These are phyloP conservation scores for Neurospora sp. DNA, from an alignment of 495 filamentous ascomycete genomes.

Conservation along the genomic window DNA sequence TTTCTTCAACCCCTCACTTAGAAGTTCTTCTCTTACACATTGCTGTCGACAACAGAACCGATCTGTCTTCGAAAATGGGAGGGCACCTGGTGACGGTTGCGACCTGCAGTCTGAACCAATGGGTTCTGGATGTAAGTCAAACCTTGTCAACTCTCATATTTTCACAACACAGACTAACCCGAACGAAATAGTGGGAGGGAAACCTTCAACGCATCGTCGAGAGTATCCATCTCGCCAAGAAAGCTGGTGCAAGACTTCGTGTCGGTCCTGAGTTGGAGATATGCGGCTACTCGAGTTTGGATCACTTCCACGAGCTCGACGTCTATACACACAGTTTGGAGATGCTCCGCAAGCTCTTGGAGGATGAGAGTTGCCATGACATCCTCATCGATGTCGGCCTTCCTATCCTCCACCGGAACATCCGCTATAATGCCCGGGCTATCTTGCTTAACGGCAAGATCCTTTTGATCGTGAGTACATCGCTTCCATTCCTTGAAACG, in stretches of 20 bases:
- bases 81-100: slow-evolving; percentile 33
- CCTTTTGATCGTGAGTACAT: slow-evolving; percentile 51
- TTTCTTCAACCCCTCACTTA: not conserved
- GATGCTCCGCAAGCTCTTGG: slow-evolving; percentile 54
- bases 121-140: slow-evolving; percentile 56
- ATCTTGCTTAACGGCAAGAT: slow-evolving; percentile 59
- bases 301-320: slow-evolving; percentile 58
- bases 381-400: slow-evolving; percentile 76
- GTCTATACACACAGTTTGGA: slow-evolving; percentile 65
- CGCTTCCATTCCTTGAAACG: no score
- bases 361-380: slow-evolving; percentile 53
- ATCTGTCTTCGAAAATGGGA: slow-evolving; percentile 6
- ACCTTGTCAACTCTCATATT: not conserved
- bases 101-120: slow-evolving; percentile 45
- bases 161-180: slow-evolving; percentile 30
- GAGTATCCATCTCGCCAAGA: slow-evolving; percentile 62
- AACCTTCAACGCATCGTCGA: slow-evolving; percentile 68
- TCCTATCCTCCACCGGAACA: slow-evolving; percentile 55
- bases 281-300: slow-evolving; percentile 55
- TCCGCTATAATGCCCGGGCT: slow-evolving; percentile 65
- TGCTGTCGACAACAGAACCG: not conserved
- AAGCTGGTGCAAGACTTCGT: slow-evolving; percentile 56
- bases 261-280: slow-evolving; percentile 54
- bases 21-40: not conserved
- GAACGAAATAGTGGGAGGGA: slow-evolving; percentile 59